Conservation (phyloP, 208 protist species). For the Trypanosoma grayi region DNA sequence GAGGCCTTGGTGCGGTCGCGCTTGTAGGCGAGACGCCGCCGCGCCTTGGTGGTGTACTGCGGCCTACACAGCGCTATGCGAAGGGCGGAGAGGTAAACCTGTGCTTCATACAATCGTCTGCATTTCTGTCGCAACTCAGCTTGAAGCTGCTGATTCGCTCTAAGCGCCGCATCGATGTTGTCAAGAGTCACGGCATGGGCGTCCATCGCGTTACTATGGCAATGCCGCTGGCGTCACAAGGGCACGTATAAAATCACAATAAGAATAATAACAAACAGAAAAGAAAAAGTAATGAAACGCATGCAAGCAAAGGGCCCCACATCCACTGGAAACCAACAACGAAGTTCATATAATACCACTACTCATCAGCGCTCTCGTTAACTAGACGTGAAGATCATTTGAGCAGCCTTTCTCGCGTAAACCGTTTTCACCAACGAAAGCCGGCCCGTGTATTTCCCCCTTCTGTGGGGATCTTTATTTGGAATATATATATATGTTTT, state of each 20-base stretch:
- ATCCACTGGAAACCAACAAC: not conserved
- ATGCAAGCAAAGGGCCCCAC: not conserved
- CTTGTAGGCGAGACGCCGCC: not conserved
- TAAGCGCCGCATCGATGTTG: slow-evolving; percentile 14
- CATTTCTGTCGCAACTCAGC: not conserved
- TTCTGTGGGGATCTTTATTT: no score
- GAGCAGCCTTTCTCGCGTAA: no score
- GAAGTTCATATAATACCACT: no score
- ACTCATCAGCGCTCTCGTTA: no score
- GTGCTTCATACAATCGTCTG: not conserved
- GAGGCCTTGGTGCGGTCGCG: not conserved
- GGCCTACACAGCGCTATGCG: not conserved
- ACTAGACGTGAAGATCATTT: not conserved
- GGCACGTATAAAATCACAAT: not conserved
- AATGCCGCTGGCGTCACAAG: not conserved
- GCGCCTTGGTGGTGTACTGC: not conserved
- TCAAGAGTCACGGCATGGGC: not conserved
- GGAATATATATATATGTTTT: no score
- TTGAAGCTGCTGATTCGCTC: slow-evolving; percentile 8
- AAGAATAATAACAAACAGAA: slow-evolving; percentile 3
- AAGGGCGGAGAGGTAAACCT: not conserved
- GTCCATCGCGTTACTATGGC: not conserved
- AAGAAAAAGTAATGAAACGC: not conserved
- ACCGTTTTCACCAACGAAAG: no score
- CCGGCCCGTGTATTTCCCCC: no score